These are phyloP conservation scores for Limnanthes douglasii DNA, from an alignment of 345 rosid species.

Conservation along the genomic window DNA sequence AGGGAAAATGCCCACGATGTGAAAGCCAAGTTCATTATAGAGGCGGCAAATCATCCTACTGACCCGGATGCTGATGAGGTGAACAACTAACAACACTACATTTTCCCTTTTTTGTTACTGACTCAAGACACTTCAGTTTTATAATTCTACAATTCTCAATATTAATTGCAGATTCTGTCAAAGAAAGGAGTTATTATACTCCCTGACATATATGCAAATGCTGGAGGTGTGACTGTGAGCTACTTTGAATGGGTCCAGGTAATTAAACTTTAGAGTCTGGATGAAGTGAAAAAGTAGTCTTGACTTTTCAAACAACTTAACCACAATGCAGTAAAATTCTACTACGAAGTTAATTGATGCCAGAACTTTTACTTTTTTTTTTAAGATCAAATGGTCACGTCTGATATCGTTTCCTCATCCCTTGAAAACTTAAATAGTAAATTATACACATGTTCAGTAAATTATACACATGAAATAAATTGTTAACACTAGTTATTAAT, in stretches of 20 bases:
- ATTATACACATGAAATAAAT: too few relatives aligned
- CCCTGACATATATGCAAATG: slow-evolving; percentile 96
- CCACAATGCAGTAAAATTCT: background rate
- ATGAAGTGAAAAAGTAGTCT: too few relatives aligned
- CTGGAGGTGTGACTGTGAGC: slow-evolving; percentile 99
- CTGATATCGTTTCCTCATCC: too few relatives aligned
- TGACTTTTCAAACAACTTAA: background rate
- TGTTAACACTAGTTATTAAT: too few relatives aligned
- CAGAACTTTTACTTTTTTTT: background rate
- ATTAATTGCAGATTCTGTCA: slow-evolving; percentile 54
- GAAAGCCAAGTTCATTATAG: slow-evolving; percentile 86
- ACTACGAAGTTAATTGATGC: background rate
- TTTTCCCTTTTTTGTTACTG: background rate
- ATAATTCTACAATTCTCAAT: background rate
- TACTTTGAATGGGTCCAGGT: slow-evolving; percentile 99
- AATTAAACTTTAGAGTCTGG: too few relatives aligned
- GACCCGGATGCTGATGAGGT: slow-evolving; percentile 99
- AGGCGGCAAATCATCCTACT: slow-evolving; percentile 97
- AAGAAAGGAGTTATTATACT: slow-evolving; percentile 86
- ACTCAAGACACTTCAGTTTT: background rate
- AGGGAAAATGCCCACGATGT: slow-evolving; percentile 92
- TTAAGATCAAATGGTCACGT: too few relatives aligned
- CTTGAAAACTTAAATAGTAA: too few relatives aligned
- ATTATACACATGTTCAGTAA: too few relatives aligned
- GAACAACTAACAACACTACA: background rate